These are phyloP conservation scores for Cladosporium oxysporum DNA, from an alignment of 2,329 filamentous ascomycete species.

Conservation along the genomic window DNA sequence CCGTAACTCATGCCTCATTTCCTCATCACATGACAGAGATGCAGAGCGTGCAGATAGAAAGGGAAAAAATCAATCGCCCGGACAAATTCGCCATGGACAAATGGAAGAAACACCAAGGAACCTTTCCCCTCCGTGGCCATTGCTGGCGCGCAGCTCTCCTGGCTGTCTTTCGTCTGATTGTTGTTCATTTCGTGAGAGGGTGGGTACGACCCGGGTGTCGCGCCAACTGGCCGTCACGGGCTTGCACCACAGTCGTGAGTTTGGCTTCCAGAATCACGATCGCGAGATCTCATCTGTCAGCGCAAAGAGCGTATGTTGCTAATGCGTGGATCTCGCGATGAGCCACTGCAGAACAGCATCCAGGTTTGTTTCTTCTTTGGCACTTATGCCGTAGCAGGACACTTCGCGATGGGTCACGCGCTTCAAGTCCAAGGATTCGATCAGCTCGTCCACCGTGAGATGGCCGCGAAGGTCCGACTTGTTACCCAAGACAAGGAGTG, in stretches of 20 bases:
- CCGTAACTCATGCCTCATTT: slow-evolving; percentile 17
- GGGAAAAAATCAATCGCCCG: background rate
- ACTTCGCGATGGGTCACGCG: slow-evolving; percentile 89
- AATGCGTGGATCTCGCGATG: slow-evolving; percentile 82
- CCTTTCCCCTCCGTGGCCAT: slow-evolving; percentile 30
- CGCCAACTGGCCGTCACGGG: background rate
- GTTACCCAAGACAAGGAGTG: slow-evolving; percentile 90
- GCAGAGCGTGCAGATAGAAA: background rate
- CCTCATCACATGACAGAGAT: slow-evolving; percentile 19
- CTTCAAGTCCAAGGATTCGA: slow-evolving; percentile 88
- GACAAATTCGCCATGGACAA: background rate
- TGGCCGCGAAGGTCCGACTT: slow-evolving; percentile 94
- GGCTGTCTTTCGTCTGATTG: slow-evolving; percentile 28
- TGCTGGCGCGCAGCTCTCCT: slow-evolving; percentile 39
- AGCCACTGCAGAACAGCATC: slow-evolving; percentile 96
- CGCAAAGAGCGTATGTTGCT: slow-evolving; percentile 24
- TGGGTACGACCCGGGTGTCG: too few species aligned
- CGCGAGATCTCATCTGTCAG: background rate
- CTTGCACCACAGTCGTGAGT: slow-evolving; percentile 13
- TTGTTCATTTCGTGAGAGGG: slow-evolving; percentile 8
- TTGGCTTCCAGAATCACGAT: background rate
- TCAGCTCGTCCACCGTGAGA: slow-evolving; percentile 89
- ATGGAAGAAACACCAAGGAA: slow-evolving; percentile 3
- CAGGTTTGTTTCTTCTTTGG: slow-evolving; percentile 97
- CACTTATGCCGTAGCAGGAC: slow-evolving; percentile 97